phyloP scores from a whole-genome alignment of 768 basidiomycete genomes.

The Lyophyllum decastes region DNA sequence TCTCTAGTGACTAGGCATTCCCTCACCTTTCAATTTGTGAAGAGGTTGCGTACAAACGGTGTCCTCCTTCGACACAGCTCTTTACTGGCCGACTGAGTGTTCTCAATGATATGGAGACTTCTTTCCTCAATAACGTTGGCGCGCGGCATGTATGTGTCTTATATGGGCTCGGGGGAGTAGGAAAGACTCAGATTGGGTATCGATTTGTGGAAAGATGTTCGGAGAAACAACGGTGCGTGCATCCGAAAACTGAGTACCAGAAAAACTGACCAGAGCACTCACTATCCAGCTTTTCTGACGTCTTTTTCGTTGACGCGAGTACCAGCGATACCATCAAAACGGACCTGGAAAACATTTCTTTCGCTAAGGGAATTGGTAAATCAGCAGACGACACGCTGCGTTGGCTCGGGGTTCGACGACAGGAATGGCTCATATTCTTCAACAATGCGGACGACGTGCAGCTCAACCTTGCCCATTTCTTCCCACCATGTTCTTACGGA shows the following conservation, averaged over 20 bases:
- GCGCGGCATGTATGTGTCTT: not conserved
- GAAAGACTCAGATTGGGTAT: not conserved
- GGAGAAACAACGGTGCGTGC: not conserved
- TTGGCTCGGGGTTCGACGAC: not conserved
- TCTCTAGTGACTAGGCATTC: not conserved
- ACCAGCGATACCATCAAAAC: not conserved
- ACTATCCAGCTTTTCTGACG: not conserved
- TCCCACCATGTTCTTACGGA: conserved; percentile 1
- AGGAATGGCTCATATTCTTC: conserved; percentile 4
- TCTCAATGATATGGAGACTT: not conserved
- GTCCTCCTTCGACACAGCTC: not conserved
- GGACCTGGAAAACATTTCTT: not conserved
- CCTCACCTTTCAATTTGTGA: not conserved
- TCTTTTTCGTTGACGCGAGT: not conserved
- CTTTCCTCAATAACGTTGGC: not conserved
- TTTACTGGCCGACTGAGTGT: too few species aligned
- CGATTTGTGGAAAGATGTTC: not conserved
- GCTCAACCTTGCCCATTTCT: not conserved
- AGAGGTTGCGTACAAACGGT: not conserved
- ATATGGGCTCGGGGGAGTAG: not conserved
- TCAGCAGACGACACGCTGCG: not conserved
- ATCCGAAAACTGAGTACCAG: too few species aligned
- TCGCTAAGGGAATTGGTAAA: not conserved
- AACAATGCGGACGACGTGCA: conserved; percentile 3
- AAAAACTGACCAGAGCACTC: too few species aligned